Evolutionary conservation across 2,329 filamentous ascomycete species (phyloP), one percentile per base, ranked within the genome.

Genomic region (Stachybotrys elegans): DNA sequence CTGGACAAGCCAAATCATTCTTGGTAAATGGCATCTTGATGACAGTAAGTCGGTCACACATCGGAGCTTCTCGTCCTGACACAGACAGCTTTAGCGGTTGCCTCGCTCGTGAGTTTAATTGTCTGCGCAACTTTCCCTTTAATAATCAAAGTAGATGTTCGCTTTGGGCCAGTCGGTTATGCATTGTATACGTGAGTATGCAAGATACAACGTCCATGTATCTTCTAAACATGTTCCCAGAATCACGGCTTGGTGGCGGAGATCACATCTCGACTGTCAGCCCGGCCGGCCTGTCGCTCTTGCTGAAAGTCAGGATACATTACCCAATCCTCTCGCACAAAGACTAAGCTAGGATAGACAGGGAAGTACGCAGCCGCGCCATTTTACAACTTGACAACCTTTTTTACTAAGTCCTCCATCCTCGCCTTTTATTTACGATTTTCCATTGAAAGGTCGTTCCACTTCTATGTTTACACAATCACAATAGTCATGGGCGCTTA

Each of bases 351-450:
- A 20, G 14, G 8, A 23, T 4, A 48, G 48, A 20, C 38, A 5
- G 29, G 27, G 19, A 46, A 32, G 22, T 48, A 27, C 23, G 36
- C 19, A 2, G 43, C 42, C 11, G 19, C 43, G 9, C 46, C 43
- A 4, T 9, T 39, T 3, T 55, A 55, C 29, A 55, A 51, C 29
- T 21, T 55, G 6, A 46, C 51, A 2, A 48, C 49, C 2, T 25
- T 55, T 11, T 55, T 55, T 13, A 49, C 48, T 17, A 55, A 55
- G 16, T 49, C 45, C 4, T 55, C 53, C 2, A 49, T 55, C 12
- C 38, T 55, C 4, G 27, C 44, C 14, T 55, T 55, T 12, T 55
- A 52, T 35, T 45, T 55, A 1, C 52, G 53, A 2, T 55, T 55
- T 14, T 43, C 45, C 8, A 37, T 46, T 21, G 43, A 46, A 6